Conservation (phyloP, 306 rosid species). For the Glycine latifolia region DNA sequence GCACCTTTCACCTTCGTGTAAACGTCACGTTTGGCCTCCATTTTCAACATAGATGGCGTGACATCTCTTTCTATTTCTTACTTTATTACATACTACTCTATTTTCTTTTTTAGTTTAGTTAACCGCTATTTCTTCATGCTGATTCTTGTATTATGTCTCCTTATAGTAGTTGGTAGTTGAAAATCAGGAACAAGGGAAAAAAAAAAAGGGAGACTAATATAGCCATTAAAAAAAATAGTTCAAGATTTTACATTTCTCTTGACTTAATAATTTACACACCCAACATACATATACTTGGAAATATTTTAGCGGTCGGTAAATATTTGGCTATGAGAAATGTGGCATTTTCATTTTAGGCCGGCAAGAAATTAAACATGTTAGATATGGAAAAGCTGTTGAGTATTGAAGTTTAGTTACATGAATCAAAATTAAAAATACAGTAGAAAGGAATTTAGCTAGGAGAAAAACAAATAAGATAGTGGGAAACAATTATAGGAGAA, state of each 20-base stretch:
- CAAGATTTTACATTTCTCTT: no score
- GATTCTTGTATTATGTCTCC: no score
- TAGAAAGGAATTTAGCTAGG: background rate
- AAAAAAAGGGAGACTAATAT: no score
- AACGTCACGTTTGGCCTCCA: background rate
- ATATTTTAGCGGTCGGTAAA: background rate
- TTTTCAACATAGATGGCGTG: background rate
- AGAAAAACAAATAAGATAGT: background rate
- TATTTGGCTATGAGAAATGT: background rate
- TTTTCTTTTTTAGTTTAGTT: background rate
- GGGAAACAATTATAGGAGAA: background rate
- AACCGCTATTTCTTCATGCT: background rate
- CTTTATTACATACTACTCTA: background rate
- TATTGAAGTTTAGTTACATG: background rate
- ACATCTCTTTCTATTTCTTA: background rate
- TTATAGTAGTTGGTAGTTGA: no score
- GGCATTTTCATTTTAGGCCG: background rate
- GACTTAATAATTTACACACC: background rate
- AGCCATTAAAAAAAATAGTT: no score
- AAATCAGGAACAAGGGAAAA: no score
- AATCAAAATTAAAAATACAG: background rate
- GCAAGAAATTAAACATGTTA: background rate
- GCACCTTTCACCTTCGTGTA: background rate
- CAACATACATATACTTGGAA: background rate
- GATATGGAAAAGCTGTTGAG: background rate